Evolutionary conservation across 345 rosid genomes (phyloP), one percentile per base, ranked within the genome.

Genomic region (Heritiera littoralis): DNA sequence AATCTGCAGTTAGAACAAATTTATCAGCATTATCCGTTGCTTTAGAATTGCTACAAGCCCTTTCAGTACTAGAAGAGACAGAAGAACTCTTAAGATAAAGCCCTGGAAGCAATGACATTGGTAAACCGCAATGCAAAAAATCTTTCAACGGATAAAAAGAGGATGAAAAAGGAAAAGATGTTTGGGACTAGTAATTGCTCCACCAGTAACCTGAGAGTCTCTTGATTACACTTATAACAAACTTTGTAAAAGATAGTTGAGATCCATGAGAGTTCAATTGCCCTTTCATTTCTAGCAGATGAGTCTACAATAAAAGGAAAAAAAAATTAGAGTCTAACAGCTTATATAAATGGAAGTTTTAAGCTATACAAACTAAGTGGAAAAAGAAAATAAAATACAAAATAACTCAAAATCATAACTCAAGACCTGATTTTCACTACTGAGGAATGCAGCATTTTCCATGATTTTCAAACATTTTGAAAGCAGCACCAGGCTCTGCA

Each of bases 401-500:
- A 58, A 59, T 52, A 75, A 78, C 66, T 61, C 74, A 74, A 76
- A 72, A 41, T 45, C 18, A 66, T 38, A 45, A 52, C 66, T 66
- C 4, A 46, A 63, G 70, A 94, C 99, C 97, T 95, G 99, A 81
- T 95, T 95, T 72, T 91, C 95, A 77, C 88, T 87, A 84, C 97
- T 95, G 9, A 92, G 89, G 84, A 93, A 89, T 49, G 97, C 92
- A 59, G 98, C 96, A 89, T 95, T 95, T 86, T 95, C 99, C 99
- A 95, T 92, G 80, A 93, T 93, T 86, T 89, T 95, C 85, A 93
- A 81, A 87, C 94, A 92, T 90, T 91, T 93, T 45, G 90, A 80
- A 64, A 95, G 95, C 75, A 91, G 77, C 69, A 85, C 84, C 67
- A 88, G 83, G 85, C 87, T 89, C 66, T 86, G 84, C 84, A 84